Evolutionary conservation across 2,329 filamentous ascomycete species (phyloP).

Genomic region (Ascosphaera acerosa): DNA sequence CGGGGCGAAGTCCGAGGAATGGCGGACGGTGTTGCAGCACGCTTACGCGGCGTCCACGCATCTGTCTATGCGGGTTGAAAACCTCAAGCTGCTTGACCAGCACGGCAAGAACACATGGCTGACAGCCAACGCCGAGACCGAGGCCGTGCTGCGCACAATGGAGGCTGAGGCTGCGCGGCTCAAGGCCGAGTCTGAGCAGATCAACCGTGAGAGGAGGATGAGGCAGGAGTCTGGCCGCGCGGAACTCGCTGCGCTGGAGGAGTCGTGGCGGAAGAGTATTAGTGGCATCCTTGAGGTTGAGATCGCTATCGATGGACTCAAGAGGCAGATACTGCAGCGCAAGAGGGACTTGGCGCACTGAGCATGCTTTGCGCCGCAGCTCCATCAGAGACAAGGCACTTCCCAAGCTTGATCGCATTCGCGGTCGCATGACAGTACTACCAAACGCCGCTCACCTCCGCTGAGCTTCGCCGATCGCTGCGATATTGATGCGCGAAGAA

Average conservation of each 20-base stretch:
- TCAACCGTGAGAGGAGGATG: constrained; percentile 43
- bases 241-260: constrained; percentile 49
- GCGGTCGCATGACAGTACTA: no score
- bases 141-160: constrained; percentile 40
- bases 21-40: constrained; percentile 26
- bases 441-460: no score
- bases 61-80: constrained; percentile 28
- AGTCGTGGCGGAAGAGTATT: constrained; percentile 55
- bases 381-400: no score
- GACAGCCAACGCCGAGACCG: constrained; percentile 54
- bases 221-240: constrained; percentile 45
- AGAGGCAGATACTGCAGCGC: constrained; percentile 38
- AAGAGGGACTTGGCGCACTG: constrained; percentile 19
- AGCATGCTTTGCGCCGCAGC: no score
- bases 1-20: constrained; percentile 18
- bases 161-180: constrained; percentile 49
- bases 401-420: no score
- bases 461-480: no score
- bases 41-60: constrained; percentile 35
- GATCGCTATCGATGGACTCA: constrained; percentile 50
- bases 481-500: no score
- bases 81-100: constrained; percentile 49
- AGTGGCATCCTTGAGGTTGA: constrained; percentile 66
- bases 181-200: constrained; percentile 42
- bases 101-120: constrained; percentile 86